Base-by-base conservation (phyloP, 169 alveolate genomes). In the Plasmodium berghei region DNA sequence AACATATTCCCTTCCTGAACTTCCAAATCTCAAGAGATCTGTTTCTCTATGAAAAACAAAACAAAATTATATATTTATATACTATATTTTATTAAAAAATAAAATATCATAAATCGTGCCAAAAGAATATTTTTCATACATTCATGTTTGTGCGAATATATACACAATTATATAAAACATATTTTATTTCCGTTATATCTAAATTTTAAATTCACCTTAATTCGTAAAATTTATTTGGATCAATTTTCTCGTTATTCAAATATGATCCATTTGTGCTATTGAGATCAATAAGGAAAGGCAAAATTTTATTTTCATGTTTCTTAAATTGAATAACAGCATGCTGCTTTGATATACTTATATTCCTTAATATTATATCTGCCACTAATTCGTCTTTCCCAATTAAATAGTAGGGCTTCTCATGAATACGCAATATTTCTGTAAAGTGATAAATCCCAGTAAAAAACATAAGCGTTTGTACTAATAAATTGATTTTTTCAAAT, bases 261-360 rank as follows among this genome's bases (percentile, higher is more conserved):
- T 63, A 96, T 9, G 99, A 97, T 48, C 99, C 99, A 88, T 97
- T 96, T 9, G 98, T 97, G 74, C 99, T 97, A 74, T 97, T 98
- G 80, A 98, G 94, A 93, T 98, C 99, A 83, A 98, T 96, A 49
- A 98, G 73, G 92, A 98, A 98, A 2, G 99, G 99, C 90, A 75
- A n/a, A 18, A 87, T 70, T 24, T 94, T 85, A 56, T 90, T 93
- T 28, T 87, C 93, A 26, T 88, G 90, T 63, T 87, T 92, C 73
- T 99, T 93, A 90, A 95, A 97, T 88, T 98, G 99, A 52, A 98
- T 97, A n/a, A 98, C 99, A 9, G 99, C 99, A 90, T 98, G 99
- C 87, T 98, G 99, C 56, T 95, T 95, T 4, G 98, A 96, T 20
- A 97, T 91, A 18, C 98, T 93, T 5, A 96, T 95, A 72, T 98